Evolutionary conservation across 306 rosid genomes (phyloP), one percentile per base, ranked within the genome.

Genomic region (Quercus agrifolia): DNA sequence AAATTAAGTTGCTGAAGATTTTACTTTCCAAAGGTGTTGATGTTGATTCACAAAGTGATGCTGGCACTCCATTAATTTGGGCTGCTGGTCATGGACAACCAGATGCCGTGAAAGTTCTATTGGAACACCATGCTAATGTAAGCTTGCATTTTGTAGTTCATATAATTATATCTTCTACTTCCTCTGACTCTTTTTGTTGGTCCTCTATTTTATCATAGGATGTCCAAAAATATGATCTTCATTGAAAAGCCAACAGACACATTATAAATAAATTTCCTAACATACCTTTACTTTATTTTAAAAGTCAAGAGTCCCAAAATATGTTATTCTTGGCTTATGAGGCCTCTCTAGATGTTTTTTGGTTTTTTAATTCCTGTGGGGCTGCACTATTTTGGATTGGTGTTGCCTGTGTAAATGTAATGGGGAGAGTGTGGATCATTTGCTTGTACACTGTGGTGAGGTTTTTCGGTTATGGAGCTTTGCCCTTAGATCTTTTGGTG

Each of bases 71-170:
- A 61, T 81, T 96, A 83, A 88, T 93, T 73, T 93, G 98, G 98
- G 99, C 99, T 71, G 98, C 98, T 56, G 99, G 97, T 73, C 97
- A 89, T 83, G 94, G 82, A 84, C 99, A 96, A 78, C 84, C 80
- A 78, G 94, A 88, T 31, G 88, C 99, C n/a, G 90, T 90, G 76
- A 87, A 84, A 67, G 74, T 88, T 81, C 84, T 96, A 27, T 80
- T 96, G 83, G 89, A 93, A 78, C 87, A 91, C 54, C 83, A 88
- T 31, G 97, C 99, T 68, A 87, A 91, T 87, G 99, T 96, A 87
- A 71, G 85, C 75, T 73, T 67, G 31, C 78, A n/a, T 31, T 33
- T 77, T 23, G 15, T 72, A 82, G 7, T 56, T 38, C 17, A 51
- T 30, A 5, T 62, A 23, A 15, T 30, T 20, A 64, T n/a, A 25